Evolutionary conservation across 495 filamentous ascomycete species (phyloP).

Genomic region (Extremus antarcticus): DNA sequence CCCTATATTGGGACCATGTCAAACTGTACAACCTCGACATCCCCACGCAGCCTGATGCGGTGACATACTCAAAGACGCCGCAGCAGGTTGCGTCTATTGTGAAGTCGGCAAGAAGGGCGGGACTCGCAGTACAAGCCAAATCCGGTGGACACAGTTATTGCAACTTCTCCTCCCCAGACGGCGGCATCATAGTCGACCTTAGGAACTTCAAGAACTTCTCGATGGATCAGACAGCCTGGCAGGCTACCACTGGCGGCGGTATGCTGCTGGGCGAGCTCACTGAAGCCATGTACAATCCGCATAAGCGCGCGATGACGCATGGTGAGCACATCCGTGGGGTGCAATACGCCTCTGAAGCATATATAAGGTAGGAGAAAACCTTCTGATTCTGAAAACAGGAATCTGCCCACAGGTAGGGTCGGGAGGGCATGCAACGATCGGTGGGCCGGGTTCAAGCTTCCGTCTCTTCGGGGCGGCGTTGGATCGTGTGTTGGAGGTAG

Average conservation of each 20-base stretch:
- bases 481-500: constrained; percentile 17
- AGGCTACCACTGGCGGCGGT: constrained; percentile 24
- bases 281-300: not conserved
- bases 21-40: not conserved
- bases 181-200: constrained; percentile 32
- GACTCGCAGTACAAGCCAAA: not conserved
- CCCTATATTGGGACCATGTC: not conserved
- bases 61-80: no score
- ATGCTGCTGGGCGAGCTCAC: constrained; percentile 26
- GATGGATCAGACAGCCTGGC: constrained; percentile 16
- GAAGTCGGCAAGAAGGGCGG: not conserved
- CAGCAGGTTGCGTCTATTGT: not conserved
- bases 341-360: not conserved
- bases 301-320: not conserved
- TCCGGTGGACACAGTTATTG: not conserved
- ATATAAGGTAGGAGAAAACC: no score
- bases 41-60: not conserved
- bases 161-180: not conserved
- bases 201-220: constrained; percentile 20
- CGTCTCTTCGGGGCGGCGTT: not conserved
- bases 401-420: not conserved
- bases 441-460: not conserved
- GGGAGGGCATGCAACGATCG: not conserved
- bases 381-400: not conserved
- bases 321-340: not conserved